Conservation (phyloP, 805 yeast genomes). For the Candida silvicultrix region DNA sequence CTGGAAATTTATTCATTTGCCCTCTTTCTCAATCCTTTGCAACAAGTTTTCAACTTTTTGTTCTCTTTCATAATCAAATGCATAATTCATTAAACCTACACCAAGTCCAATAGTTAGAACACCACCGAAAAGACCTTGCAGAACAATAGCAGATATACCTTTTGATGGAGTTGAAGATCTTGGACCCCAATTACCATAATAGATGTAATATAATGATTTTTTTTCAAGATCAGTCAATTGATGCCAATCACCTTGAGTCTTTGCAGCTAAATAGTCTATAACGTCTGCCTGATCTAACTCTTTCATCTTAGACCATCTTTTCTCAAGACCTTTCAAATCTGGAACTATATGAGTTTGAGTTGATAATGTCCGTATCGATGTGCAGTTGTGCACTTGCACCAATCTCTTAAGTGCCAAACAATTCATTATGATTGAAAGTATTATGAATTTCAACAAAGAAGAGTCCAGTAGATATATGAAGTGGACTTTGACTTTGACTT, state of each 20-base stretch:
- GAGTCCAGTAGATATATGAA: too few relatives aligned
- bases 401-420: too few relatives aligned
- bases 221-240: slow-evolving; percentile 22
- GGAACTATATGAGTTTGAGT: slow-evolving; percentile 19
- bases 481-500: too few relatives aligned
- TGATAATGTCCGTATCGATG: not conserved
- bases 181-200: slow-evolving; percentile 34
- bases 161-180: slow-evolving; percentile 11
- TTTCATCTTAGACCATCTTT: slow-evolving; percentile 27
- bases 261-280: slow-evolving; percentile 27
- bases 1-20: slow-evolving; percentile 1
- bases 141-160: slow-evolving; percentile 8
- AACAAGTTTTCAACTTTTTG: slow-evolving; percentile 6
- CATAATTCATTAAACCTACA: slow-evolving; percentile 13
- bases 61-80: slow-evolving; percentile 13
- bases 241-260: slow-evolving; percentile 28
- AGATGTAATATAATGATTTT: slow-evolving; percentile 27
- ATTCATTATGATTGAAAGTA: too few relatives aligned
- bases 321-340: slow-evolving; percentile 20
- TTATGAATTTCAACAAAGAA: too few relatives aligned
- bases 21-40: slow-evolving; percentile 3
- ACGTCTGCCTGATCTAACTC: slow-evolving; percentile 28
- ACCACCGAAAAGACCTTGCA: slow-evolving; percentile 14
- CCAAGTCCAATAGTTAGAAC: slow-evolving; percentile 14
- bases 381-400: too few relatives aligned